These are phyloP conservation scores for Penicillium soppii DNA, from an alignment of 495 filamentous ascomycete species.

Conservation along the genomic window DNA sequence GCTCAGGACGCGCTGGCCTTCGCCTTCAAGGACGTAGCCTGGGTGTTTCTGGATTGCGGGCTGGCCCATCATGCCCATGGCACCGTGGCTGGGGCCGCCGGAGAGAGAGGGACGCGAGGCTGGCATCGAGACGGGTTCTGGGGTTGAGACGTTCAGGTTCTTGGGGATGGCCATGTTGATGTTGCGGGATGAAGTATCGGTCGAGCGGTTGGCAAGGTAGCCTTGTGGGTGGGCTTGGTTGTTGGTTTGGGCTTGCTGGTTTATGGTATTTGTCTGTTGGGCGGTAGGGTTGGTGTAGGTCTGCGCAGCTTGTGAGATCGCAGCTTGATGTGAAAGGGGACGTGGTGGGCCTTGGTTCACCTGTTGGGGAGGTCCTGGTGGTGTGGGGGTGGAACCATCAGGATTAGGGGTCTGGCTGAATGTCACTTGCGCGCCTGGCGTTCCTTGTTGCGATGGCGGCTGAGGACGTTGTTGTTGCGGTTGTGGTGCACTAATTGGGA, in stretches of 20 bases:
- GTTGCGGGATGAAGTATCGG: slow-evolving; percentile 47
- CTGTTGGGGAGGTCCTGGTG: slow-evolving; percentile 38
- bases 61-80: slow-evolving; percentile 78
- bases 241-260: slow-evolving; percentile 27
- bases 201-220: slow-evolving; percentile 48
- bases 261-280: slow-evolving; percentile 35
- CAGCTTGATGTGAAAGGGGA: slow-evolving; percentile 62
- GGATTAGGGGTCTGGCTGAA: slow-evolving; percentile 36
- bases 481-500: slow-evolving; percentile 38
- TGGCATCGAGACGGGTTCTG: slow-evolving; percentile 69
- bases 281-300: slow-evolving; percentile 47
- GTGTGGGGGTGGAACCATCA: slow-evolving; percentile 43
- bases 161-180: slow-evolving; percentile 77
- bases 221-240: slow-evolving; percentile 54
- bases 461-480: slow-evolving; percentile 48
- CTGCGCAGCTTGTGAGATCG: slow-evolving; percentile 58
- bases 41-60: slow-evolving; percentile 81
- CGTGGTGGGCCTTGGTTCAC: slow-evolving; percentile 51
- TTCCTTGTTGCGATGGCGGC: slow-evolving; percentile 35
- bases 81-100: slow-evolving; percentile 68
- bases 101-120: slow-evolving; percentile 73
- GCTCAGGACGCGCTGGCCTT: slow-evolving; percentile 83
- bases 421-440: slow-evolving; percentile 38
- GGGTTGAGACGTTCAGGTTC: slow-evolving; percentile 65
- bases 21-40: slow-evolving; percentile 78